Evolutionary conservation across 148 eudicot species (phyloP).

Genomic region (Diospyros kaki): DNA sequence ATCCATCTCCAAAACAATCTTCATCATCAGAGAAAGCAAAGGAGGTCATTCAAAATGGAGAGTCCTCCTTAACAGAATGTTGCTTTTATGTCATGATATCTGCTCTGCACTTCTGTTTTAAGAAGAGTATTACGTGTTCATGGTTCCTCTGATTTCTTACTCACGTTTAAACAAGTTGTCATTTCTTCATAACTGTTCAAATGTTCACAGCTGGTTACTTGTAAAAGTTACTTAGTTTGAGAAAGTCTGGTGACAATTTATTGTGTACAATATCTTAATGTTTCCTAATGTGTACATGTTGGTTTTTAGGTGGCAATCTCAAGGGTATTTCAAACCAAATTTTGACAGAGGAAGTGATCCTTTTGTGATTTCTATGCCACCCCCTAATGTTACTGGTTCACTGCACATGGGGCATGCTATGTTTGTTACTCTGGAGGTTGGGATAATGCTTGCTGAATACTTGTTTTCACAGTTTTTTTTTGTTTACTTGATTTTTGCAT

Average conservation of each 20-base stretch:
- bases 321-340: slow-evolving; percentile 90
- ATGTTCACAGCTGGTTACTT: background rate
- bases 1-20: too few relatives aligned
- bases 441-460: slow-evolving; percentile 16
- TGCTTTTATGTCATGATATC: too few relatives aligned
- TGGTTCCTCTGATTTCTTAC: background rate
- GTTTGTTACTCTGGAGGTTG: slow-evolving; percentile 99
- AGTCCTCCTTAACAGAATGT: too few relatives aligned
- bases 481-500: background rate
- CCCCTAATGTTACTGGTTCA: slow-evolving; percentile 98
- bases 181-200: background rate
- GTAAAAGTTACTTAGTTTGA: background rate
- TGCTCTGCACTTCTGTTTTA: background rate
- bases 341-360: slow-evolving; percentile 77
- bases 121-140: background rate
- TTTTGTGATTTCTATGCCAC: slow-evolving; percentile 94
- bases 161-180: background rate
- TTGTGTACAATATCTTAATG: background rate
- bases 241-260: background rate
- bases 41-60: too few relatives aligned
- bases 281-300: slow-evolving; percentile 19
- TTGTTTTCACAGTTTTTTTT: background rate
- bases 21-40: too few relatives aligned
- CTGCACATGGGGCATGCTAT: slow-evolving; percentile 99
- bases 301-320: slow-evolving; percentile 92